A percentile compares a stretch with the other conserved stretches of the same genome.
Evolutionary conservation across 1,139 yeast species (phyloP).

Genomic region (Eremothecium coryli): DNA sequence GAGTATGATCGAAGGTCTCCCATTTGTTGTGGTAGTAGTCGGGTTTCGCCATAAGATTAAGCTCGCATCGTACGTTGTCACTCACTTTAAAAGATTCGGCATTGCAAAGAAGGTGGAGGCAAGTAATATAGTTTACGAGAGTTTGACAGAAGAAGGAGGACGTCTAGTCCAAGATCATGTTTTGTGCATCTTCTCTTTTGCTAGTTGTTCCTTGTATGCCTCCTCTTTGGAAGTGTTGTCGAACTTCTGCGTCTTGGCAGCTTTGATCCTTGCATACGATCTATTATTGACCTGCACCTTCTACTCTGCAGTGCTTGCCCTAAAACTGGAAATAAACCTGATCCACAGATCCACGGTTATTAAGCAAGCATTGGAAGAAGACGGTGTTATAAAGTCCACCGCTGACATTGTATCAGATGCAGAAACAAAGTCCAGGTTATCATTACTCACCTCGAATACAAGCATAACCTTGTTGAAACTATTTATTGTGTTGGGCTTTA

Average conservation of each 20-base stretch:
- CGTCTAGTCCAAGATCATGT: slow-evolving; percentile 72
- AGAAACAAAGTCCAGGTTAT: slow-evolving; percentile 28
- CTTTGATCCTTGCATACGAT: slow-evolving; percentile 67
- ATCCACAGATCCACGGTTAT: slow-evolving; percentile 80
- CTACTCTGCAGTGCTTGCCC: slow-evolving; percentile 73
- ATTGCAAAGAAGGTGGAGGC: slow-evolving; percentile 27
- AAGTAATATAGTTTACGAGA: slow-evolving; percentile 39
- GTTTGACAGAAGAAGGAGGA: slow-evolving; percentile 60
- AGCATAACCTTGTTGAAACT: slow-evolving; percentile 56
- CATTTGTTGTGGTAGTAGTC: slow-evolving; percentile 84
- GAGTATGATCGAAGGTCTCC: slow-evolving; percentile 83
- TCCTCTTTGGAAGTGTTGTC: slow-evolving; percentile 64
- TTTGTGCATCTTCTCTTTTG: slow-evolving; percentile 64
- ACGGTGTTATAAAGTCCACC: slow-evolving; percentile 70
- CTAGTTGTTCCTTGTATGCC: slow-evolving; percentile 61
- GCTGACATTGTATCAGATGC: slow-evolving; percentile 61
- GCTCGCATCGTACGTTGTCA: slow-evolving; percentile 46
- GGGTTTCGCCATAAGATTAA: slow-evolving; percentile 87
- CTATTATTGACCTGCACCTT: slow-evolving; percentile 70
- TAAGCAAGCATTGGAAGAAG: slow-evolving; percentile 83
- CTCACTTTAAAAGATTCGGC: slow-evolving; percentile 30
- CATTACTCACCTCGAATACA: slow-evolving; percentile 29
- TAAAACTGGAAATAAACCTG: slow-evolving; percentile 82
- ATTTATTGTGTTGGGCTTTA: slow-evolving; percentile 56
- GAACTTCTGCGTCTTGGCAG: slow-evolving; percentile 74